Conservation (phyloP, 176 grass and related monocot genomes). For the Poa pratensis region DNA sequence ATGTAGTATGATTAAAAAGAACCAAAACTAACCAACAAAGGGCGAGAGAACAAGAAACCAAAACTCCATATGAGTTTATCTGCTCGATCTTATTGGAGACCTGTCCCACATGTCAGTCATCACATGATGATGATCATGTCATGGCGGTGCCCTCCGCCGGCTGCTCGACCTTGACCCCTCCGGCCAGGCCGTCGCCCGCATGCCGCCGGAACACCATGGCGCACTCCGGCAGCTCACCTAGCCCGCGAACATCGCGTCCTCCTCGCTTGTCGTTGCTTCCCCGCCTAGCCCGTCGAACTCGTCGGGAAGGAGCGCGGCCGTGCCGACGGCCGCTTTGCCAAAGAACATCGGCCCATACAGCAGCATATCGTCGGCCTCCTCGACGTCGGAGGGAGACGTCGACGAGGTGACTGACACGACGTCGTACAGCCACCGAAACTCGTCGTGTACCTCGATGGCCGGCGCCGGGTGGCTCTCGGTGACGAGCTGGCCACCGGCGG, state of each 20-base stretch:
- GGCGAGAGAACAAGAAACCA: constrained; percentile 24
- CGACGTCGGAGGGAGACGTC: constrained; percentile 49
- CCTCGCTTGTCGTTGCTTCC: constrained; percentile 44
- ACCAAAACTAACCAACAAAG: constrained; percentile 29
- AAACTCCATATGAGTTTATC: constrained; percentile 32
- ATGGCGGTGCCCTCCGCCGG: constrained; percentile 44
- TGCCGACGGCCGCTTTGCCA: constrained; percentile 36
- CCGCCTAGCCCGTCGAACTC: constrained; percentile 45
- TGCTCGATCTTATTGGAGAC: constrained; percentile 40
- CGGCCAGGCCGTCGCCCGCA: constrained; percentile 37
- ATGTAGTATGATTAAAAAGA: not conserved
- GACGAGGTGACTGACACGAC: constrained; percentile 59
- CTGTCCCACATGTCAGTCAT: constrained; percentile 20
- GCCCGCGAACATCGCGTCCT: constrained; percentile 76
- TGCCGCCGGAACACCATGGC: constrained; percentile 75
- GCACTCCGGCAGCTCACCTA: constrained; percentile 83
- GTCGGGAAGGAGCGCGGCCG: constrained; percentile 48
- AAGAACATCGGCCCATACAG: constrained; percentile 66
- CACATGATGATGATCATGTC: not conserved
- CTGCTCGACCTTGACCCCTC: constrained; percentile 50
- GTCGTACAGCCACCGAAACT: constrained; percentile 79
- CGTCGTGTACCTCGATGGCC: constrained; percentile 57
- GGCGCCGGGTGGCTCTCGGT: constrained; percentile 13
- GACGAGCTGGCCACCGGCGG: not conserved
- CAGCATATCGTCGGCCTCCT: constrained; percentile 52